Base-by-base conservation (phyloP, 345 rosid genomes). In the Gossypium arboreum region DNA sequence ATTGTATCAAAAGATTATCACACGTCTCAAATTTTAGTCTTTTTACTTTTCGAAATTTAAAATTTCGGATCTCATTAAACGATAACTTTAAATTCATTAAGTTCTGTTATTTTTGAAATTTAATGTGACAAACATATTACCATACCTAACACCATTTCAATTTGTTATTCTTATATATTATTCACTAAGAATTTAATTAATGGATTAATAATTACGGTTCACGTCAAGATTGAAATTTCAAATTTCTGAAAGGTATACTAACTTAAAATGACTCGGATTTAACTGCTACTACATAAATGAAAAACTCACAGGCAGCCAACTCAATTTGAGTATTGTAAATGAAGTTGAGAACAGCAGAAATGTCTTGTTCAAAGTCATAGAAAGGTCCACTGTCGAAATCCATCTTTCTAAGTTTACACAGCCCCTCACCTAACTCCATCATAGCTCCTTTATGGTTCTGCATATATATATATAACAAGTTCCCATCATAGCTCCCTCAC, bases 361-460 rank as follows among this genome's bases (percentile, higher is more conserved):
- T 86, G 73, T 91, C 92, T 50, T 78, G 69, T 81, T 94, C 97
- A 76, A 94, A 92, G 48, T 82, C 85, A 63, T 81, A 84, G 76
- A 94, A 90, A 0, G 97, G 95, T 9, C 97, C 97, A 12, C 81
- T 77, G 44, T 78, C 74, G 54, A 91, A 90, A 74, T 92, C 77
- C 95, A 92, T 86, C 85, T 91, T 92, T 81, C 88, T 88, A 57
- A 94, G 91, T 86, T 91, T 94, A 64, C 95, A 85, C 0, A 94
- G 68, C 43, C 98, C 97, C 74, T 92, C 98, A 66, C 97, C 98
- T 51, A 94, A 75, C 86, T 94, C 97, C 92, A 94, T 89, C 98
- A 94, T 94, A 2, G 97, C 97, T 73, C 97, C 98, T 79, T 83
- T 91, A 80, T 94, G 97, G 75, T 94, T 92, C 97, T 92, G 67